Evolutionary conservation across 768 basidiomycete genomes (phyloP).

Genomic region (Boletus tomentosulus): DNA sequence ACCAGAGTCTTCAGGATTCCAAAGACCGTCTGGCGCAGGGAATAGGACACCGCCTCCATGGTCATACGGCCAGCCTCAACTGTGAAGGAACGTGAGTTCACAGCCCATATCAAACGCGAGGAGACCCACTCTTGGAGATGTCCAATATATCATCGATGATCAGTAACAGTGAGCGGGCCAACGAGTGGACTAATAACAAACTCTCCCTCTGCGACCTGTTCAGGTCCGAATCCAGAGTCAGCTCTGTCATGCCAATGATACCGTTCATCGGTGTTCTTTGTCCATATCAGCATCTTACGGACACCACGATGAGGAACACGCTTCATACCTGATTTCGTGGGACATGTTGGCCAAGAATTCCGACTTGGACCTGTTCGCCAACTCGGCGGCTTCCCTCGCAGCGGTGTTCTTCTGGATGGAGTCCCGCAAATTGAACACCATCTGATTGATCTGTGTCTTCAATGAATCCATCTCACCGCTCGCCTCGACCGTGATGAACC

Average conservation of each 20-base stretch:
- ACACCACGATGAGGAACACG: not conserved
- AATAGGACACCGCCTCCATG: slow-evolving; percentile 99
- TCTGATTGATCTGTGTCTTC: slow-evolving; percentile 98
- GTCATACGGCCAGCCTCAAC: slow-evolving; percentile 99
- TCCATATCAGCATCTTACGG: slow-evolving; percentile 7
- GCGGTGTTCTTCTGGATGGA: slow-evolving; percentile 98
- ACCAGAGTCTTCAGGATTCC: slow-evolving; percentile 97
- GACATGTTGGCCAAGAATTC: slow-evolving; percentile 99
- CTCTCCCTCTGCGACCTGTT: slow-evolving; percentile 94
- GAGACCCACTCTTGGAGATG: slow-evolving; percentile 91
- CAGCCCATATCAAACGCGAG: not conserved
- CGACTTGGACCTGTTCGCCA: slow-evolving; percentile 95
- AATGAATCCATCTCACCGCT: slow-evolving; percentile 98
- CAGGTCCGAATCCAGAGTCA: slow-evolving; percentile 94
- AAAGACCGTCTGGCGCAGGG: slow-evolving; percentile 93
- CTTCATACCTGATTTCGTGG: slow-evolving; percentile 88
- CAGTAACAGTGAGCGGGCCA: slow-evolving; percentile 87
- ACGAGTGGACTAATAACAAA: slow-evolving; percentile 88
- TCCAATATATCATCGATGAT: slow-evolving; percentile 99
- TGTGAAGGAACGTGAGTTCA: slow-evolving; percentile 30
- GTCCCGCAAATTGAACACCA: slow-evolving; percentile 97
- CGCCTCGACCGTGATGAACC: slow-evolving; percentile 99
- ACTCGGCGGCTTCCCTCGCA: slow-evolving; percentile 93
- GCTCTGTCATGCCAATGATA: slow-evolving; percentile 99
- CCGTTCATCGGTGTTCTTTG: slow-evolving; percentile 99